Conservation (phyloP, 176 grass and related monocot species). For the Triticum timopheevii region DNA sequence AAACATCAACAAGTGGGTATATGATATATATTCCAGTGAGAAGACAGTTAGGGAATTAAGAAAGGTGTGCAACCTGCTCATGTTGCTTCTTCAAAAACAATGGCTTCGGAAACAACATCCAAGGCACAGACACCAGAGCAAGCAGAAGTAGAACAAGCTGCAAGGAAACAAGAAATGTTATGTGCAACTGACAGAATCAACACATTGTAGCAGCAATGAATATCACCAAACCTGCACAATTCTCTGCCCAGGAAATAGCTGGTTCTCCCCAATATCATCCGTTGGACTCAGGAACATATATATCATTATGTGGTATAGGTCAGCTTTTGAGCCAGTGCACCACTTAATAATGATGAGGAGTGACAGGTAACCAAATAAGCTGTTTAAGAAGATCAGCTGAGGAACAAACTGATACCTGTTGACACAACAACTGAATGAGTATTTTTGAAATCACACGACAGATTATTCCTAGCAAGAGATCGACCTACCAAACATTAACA, state of each 20-base stretch:
- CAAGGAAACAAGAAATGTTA: slow-evolving; percentile 14
- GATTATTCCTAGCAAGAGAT: neutral
- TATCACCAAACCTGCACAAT: slow-evolving; percentile 65
- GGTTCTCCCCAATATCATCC: slow-evolving; percentile 80
- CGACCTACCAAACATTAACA: slow-evolving; percentile 76
- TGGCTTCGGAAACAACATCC: slow-evolving; percentile 96
- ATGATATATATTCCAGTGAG: neutral
- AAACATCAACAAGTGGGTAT: neutral
- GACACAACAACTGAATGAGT: slow-evolving; percentile 8
- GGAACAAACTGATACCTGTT: slow-evolving; percentile 91
- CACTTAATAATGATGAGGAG: slow-evolving; percentile 89
- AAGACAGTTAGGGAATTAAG: neutral
- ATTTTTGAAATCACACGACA: neutral
- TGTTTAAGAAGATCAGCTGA: slow-evolving; percentile 94
- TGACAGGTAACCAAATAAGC: slow-evolving; percentile 92
- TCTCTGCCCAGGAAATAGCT: slow-evolving; percentile 89
- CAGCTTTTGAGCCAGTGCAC: slow-evolving; percentile 82
- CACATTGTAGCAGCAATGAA: neutral
- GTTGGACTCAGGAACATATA: slow-evolving; percentile 97
- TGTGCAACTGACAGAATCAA: neutral
- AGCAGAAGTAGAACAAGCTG: slow-evolving; percentile 78
- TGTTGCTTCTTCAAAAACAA: slow-evolving; percentile 81
- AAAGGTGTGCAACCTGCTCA: slow-evolving; percentile 38
- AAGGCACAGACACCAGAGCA: slow-evolving; percentile 89
- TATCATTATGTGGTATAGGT: slow-evolving; percentile 97